Evolutionary conservation across 352 stramenopile species (phyloP).

Genomic region (Pythium periplocum): DNA sequence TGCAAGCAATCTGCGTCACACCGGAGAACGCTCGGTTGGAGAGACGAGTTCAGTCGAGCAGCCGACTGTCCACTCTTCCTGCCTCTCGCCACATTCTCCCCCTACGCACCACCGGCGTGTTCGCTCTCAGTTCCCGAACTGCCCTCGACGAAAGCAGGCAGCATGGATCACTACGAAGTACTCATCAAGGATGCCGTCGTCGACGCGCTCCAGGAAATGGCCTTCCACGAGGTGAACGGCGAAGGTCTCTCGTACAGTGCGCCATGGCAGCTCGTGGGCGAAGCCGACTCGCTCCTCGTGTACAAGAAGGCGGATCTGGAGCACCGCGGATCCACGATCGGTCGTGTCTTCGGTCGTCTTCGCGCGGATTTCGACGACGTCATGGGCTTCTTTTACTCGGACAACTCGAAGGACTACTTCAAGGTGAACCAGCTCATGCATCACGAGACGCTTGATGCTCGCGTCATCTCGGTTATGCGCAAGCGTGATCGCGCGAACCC

Average conservation of each 20-base stretch:
- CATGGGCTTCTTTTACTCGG: slow-evolving; percentile 16
- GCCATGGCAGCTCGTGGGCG: slow-evolving; percentile 12
- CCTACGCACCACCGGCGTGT: no score
- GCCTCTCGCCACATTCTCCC: no score
- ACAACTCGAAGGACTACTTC: slow-evolving; percentile 9
- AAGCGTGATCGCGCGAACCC: slow-evolving; percentile 1
- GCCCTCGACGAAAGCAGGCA: not conserved
- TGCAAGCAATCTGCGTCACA: no score
- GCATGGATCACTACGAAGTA: slow-evolving; percentile 8
- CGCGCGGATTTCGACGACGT: slow-evolving; percentile 9
- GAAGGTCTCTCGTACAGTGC: slow-evolving; percentile 9
- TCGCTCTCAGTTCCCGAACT: no score
- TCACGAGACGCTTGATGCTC: slow-evolving; percentile 7
- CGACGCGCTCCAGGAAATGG: slow-evolving; percentile 14
- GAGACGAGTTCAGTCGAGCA: no score
- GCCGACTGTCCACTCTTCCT: no score
- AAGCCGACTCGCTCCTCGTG: slow-evolving; percentile 9
- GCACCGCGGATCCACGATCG: slow-evolving; percentile 2
- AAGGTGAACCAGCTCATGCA: slow-evolving; percentile 11
- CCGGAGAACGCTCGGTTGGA: no score
- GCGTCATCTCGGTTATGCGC: slow-evolving; percentile 7
- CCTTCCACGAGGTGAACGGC: slow-evolving; percentile 15
- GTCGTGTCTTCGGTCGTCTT: slow-evolving; percentile 10
- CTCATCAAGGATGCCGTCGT: slow-evolving; percentile 11
- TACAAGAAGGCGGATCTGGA: slow-evolving; percentile 10